Percentiles rank a stretch among this genome's conserved stretches.
Evolutionary conservation across 106 monocot species (phyloP).

Genomic region (Apostasia shenzhenica): DNA sequence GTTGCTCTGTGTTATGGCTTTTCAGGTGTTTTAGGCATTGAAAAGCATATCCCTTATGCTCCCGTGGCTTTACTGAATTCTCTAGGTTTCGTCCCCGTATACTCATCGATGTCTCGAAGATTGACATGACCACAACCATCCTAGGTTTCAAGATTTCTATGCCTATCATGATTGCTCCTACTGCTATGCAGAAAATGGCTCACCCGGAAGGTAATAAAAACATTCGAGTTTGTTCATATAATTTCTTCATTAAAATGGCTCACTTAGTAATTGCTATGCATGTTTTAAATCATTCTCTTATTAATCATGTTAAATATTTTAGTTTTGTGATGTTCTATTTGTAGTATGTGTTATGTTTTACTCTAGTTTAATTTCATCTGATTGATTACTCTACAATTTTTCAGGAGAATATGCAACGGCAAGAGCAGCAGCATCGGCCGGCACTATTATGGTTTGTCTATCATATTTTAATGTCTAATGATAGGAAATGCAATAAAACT

Average conservation of each 20-base stretch:
- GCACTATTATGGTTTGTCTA: slow-evolving; percentile 72
- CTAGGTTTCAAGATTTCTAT: slow-evolving; percentile 83
- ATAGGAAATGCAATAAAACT: neutral
- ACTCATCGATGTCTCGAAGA: slow-evolving; percentile 69
- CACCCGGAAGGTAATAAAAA: slow-evolving; percentile 61
- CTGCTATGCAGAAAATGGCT: slow-evolving; percentile 86
- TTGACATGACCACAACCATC: slow-evolving; percentile 65
- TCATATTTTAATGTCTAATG: slow-evolving; percentile 4
- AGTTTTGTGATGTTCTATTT: neutral
- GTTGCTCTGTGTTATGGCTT: neutral
- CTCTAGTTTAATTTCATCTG: neutral
- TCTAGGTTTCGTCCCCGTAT: slow-evolving; percentile 69
- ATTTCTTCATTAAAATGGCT: neutral
- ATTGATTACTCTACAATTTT: neutral
- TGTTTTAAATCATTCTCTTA: neutral
- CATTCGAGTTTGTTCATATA: neutral
- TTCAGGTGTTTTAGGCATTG: neutral
- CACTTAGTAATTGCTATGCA: too few relatives aligned
- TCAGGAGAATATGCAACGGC: slow-evolving; percentile 84
- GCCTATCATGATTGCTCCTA: slow-evolving; percentile 91
- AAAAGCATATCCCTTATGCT: neutral
- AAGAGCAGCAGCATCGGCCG: slow-evolving; percentile 71
- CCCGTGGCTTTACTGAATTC: neutral
- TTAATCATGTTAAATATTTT: neutral
- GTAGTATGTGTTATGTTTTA: neutral